Conservation (phyloP, 768 basidiomycete species). For the Pisolithus marmoratus region DNA sequence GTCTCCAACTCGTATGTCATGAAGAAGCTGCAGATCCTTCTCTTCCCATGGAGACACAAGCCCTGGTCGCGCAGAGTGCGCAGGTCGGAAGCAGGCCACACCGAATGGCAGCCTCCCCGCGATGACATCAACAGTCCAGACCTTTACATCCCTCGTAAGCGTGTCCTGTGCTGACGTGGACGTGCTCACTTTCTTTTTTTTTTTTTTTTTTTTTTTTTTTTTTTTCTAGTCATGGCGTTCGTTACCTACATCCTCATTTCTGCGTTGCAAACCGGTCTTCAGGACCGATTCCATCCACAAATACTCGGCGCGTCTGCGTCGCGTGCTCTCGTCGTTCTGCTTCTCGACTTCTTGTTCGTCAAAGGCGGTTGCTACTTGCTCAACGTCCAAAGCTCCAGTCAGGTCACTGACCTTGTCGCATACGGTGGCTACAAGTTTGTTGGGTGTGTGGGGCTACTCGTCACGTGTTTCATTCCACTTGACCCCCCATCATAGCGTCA, state of each 20-base stretch:
- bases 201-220: conserved; percentile 10
- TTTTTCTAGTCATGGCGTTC: conserved; percentile 76
- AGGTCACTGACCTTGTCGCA: conserved; percentile 78
- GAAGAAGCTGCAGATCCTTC: conserved; percentile 74
- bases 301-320: conserved; percentile 85
- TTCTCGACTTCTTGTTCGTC: conserved; percentile 86
- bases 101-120: conserved; percentile 82
- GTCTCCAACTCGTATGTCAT: conserved; percentile 96
- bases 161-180: neutral
- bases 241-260: conserved; percentile 92
- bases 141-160: conserved; percentile 87
- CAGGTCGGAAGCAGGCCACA: conserved; percentile 55
- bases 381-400: conserved; percentile 69
- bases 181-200: conserved; percentile 8
- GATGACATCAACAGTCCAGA: conserved; percentile 97
- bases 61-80: conserved; percentile 74
- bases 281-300: conserved; percentile 80
- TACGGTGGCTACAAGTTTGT: conserved; percentile 99
- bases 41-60: conserved; percentile 95
- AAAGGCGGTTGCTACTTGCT: conserved; percentile 91
- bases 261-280: conserved; percentile 78
- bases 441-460: conserved; percentile 47
- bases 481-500: conserved; percentile 54
- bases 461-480: conserved; percentile 1
- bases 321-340: conserved; percentile 75